These are phyloP conservation scores for Alternaria metachromatica DNA, from an alignment of 2,329 filamentous ascomycete species.

Conservation along the genomic window DNA sequence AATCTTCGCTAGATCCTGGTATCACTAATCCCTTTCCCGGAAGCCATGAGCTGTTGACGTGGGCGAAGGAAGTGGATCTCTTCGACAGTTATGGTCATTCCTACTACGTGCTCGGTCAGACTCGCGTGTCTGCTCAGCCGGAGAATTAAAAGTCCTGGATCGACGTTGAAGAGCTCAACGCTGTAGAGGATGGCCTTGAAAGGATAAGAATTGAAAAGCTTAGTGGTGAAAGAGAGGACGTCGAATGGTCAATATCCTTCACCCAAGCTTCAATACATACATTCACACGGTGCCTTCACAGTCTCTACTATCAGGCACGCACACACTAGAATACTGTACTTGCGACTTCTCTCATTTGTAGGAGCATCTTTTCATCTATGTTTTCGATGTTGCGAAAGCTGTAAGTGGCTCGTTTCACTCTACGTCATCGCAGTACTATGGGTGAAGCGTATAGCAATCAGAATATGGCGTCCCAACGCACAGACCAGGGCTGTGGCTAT, in stretches of 20 bases:
- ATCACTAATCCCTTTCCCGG: neutral
- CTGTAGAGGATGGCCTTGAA: neutral
- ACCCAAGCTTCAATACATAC: too few species aligned
- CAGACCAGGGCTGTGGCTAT: neutral
- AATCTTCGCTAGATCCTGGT: neutral
- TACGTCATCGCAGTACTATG: too few species aligned
- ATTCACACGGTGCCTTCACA: too few species aligned
- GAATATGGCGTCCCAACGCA: too few species aligned
- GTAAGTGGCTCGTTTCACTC: too few species aligned
- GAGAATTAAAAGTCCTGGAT: fast-evolving
- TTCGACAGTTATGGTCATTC: neutral
- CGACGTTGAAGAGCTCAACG: neutral
- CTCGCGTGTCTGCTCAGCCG: neutral
- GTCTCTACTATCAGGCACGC: too few species aligned
- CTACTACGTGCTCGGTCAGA: neutral
- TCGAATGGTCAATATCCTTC: neutral
- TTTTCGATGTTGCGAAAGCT: too few species aligned
- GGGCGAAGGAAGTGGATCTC: neutral
- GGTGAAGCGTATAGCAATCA: too few species aligned
- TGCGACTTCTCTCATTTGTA: too few species aligned
- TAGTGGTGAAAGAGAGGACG: neutral
- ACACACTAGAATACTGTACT: too few species aligned
- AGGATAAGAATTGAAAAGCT: neutral
- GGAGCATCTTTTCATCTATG: too few species aligned
- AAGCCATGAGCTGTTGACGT: neutral